Conservation (phyloP, 2,329 filamentous ascomycete species). For the Dactylellina drechsleri region DNA sequence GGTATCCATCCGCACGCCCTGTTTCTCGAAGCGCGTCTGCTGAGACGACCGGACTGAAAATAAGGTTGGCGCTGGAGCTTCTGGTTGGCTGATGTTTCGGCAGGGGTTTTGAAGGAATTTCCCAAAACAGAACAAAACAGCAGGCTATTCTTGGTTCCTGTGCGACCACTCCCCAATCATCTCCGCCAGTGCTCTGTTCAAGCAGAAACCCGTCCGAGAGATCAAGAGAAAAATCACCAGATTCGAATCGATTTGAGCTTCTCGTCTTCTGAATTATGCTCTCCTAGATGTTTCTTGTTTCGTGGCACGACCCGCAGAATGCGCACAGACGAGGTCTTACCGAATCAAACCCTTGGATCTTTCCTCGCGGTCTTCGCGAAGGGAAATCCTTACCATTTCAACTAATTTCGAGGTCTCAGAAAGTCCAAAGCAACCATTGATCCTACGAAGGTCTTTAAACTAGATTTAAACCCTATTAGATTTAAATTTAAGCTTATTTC, state of each 20-base stretch:
- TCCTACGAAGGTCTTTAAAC: no score
- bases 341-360: background rate
- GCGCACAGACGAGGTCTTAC: background rate
- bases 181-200: background rate
- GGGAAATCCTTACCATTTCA: no score
- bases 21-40: slow-evolving; percentile 39
- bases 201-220: background rate
- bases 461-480: no score
- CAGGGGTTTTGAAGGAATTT: slow-evolving; percentile 18
- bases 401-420: no score
- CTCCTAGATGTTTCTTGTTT: background rate
- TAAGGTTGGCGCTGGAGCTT: slow-evolving; percentile 8
- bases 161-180: slow-evolving; percentile 42
- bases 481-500: no score
- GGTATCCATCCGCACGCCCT: slow-evolving; percentile 12
- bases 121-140: slow-evolving; percentile 11
- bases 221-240: background rate
- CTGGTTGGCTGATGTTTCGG: slow-evolving; percentile 20
- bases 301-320: slow-evolving; percentile 2
- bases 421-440: no score
- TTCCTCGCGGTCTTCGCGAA: no score
- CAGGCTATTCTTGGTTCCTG: slow-evolving; percentile 45
- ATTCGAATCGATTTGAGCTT: no score
- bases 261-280: background rate
- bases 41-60: slow-evolving; percentile 26